Base-by-base conservation (phyloP, 1,284 basidiomycete species). In the Marasmius fiardii region DNA sequence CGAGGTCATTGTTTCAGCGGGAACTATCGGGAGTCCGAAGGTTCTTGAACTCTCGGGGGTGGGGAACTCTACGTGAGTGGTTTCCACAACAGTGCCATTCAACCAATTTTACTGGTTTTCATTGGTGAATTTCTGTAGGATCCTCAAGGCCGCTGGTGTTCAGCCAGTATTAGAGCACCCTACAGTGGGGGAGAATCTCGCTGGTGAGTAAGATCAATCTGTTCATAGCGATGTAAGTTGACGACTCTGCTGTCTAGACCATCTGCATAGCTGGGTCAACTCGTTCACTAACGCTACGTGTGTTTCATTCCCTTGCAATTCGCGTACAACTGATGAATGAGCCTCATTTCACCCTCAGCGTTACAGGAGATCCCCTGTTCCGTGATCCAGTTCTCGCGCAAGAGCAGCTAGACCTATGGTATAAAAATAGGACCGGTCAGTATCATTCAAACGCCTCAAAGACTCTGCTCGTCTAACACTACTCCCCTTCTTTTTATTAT, bases 221-320 rank as follows among this genome's bases (percentile, higher is more conserved):
- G 4, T 35, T n/a, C 23, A 31, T 4, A 31, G 4, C 28, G n/a
- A n/a, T 4, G 5, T 4, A 31, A 6, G 3, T 14, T 1, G n/a
- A 23, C n/a, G 16, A 3, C 43, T 18, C 41, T 1, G 35, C 24
- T 11, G 47, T 10, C 1, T 20, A 71, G 68, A 71, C 52, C 68
- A 70, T 47, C 63, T 69, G 26, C 68, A 70, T 53, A 67, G 67
- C 39, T 70, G 66, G 64, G 65, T 64, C 1, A 71, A 65, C 44
- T 61, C 64, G 0, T 67, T 67, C 53, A 67, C 69, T 1, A 69
- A 67, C 23, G 60, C 61, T 31, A 63, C 61, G 67, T 69, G 12
- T 65, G 51, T 16, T 3, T 4, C 33, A 41, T 5, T 18, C 21
- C 44, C 18, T 16, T 28, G 26, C 23, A 7, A 16, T n/a, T 23